phyloP scores from a whole-genome alignment of 2,329 filamentous ascomycete genomes.

The Zymoseptoria pseudotritici region DNA sequence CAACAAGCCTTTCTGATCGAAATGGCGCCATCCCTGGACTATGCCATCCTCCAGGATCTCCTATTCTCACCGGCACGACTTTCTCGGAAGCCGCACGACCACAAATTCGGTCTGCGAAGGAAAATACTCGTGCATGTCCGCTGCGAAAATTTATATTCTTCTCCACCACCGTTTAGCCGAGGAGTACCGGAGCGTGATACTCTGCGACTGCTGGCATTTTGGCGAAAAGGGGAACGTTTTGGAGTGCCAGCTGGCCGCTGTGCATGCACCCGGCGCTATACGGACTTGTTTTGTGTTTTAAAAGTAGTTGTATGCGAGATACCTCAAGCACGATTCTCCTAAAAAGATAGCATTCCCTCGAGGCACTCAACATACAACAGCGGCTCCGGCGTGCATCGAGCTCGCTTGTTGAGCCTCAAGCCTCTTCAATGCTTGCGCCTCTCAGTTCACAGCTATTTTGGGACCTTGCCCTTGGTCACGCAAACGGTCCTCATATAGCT shows the following conservation, averaged over 20 bases:
- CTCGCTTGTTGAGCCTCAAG: neutral
- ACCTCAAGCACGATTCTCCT: neutral
- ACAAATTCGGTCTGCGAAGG: neutral
- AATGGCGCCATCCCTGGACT: constrained; percentile 2
- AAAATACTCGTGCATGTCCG: neutral
- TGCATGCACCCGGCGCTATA: neutral
- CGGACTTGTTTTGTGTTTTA: neutral
- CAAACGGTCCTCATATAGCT: neutral
- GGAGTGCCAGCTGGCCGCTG: neutral
- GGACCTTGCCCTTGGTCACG: neutral
- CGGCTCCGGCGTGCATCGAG: neutral
- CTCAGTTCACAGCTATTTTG: neutral
- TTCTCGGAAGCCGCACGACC: constrained; percentile 2
- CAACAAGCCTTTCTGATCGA: neutral
- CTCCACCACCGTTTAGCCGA: neutral
- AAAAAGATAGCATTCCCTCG: neutral
- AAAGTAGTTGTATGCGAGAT: neutral
- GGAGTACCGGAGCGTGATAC: neutral
- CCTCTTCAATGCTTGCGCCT: neutral
- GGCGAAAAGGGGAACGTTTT: neutral
- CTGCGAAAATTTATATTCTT: neutral
- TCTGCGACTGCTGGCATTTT: neutral
- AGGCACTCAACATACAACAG: neutral
- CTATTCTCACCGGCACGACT: constrained; percentile 6
- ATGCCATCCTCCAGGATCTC: constrained; percentile 7